phyloP scores from a whole-genome alignment of 2,329 filamentous ascomycete species.

The Falciphora oryzae region DNA sequence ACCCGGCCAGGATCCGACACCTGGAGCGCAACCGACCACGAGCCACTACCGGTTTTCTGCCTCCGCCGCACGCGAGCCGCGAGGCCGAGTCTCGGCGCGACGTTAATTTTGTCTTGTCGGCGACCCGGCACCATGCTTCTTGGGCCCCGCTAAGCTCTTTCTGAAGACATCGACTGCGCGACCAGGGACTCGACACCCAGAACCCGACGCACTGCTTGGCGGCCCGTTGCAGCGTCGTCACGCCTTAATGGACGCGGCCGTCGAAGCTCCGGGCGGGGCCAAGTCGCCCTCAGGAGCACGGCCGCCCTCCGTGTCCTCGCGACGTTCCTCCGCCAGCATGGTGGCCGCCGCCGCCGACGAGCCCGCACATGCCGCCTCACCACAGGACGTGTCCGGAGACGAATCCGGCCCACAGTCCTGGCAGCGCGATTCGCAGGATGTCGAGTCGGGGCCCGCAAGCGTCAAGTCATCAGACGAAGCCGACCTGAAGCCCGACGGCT shows the following conservation, averaged over 20 bases:
- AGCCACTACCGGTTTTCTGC: not conserved
- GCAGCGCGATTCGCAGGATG: not conserved
- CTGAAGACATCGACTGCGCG: not conserved
- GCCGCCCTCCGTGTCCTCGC: not conserved
- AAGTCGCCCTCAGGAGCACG: not conserved
- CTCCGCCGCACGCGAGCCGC: not conserved
- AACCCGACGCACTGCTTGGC: not conserved
- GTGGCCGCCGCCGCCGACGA: not conserved
- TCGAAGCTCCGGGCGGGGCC: conserved; percentile 1
- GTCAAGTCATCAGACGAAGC: not conserved
- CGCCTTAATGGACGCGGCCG: conserved; percentile 9
- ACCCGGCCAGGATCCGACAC: not conserved
- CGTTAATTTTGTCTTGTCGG: not conserved
- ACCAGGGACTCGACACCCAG: not conserved
- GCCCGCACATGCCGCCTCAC: not conserved
- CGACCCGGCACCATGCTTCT: not conserved
- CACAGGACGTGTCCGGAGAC: not conserved
- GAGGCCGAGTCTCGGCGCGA: not conserved
- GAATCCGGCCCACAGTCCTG: not conserved
- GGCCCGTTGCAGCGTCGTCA: not conserved
- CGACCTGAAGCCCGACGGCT: conserved; percentile 12
- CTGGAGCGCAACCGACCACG: not conserved
- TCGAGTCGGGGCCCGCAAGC: conserved; percentile 1
- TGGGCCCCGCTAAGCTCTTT: not conserved
- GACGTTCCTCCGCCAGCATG: conserved; percentile 1